Conservation (phyloP, 495 filamentous ascomycete genomes). For the Penicillium bovifimosum region DNA sequence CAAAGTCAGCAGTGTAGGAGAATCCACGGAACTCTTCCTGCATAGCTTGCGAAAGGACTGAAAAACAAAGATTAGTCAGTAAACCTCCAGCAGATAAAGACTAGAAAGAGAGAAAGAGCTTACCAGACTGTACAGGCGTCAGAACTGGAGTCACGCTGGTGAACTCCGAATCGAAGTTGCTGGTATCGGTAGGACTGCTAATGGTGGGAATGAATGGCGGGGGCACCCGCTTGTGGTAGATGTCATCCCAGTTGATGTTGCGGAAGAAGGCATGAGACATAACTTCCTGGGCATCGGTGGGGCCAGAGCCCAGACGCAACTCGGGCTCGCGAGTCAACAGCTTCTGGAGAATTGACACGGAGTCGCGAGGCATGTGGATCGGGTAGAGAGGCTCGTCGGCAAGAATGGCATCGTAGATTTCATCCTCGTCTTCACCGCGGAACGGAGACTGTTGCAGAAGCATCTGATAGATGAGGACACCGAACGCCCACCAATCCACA, state of each 20-base stretch:
- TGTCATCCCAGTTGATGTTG: constrained; percentile 97
- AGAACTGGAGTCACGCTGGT: constrained; percentile 97
- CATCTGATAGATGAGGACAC: constrained; percentile 99
- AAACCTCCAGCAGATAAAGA: not conserved
- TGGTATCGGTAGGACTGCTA: constrained; percentile 88
- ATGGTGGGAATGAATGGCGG: constrained; percentile 89
- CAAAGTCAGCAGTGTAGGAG: constrained; percentile 83
- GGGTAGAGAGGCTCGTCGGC: constrained; percentile 97
- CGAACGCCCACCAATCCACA: constrained; percentile 99
- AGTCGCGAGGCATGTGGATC: constrained; percentile 98
- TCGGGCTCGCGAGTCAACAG: constrained; percentile 94
- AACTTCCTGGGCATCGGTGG: constrained; percentile 97
- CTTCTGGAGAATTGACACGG: constrained; percentile 96
- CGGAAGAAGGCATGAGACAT: constrained; percentile 99
- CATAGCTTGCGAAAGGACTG: constrained; percentile 96
- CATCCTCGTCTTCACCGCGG: constrained; percentile 98
- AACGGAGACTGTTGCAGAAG: constrained; percentile 97
- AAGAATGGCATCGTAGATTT: constrained; percentile 99
- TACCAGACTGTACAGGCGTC: constrained; percentile 96
- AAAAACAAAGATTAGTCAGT: constrained; percentile 9
- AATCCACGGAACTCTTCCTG: constrained; percentile 99
- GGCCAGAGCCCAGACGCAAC: constrained; percentile 82
- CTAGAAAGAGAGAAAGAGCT: constrained; percentile 25
- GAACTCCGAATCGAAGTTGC: constrained; percentile 98
- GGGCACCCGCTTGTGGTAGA: constrained; percentile 86